Evolutionary conservation across 2,329 filamentous ascomycete species (phyloP).

Genomic region (Paramyrothecium sp.): DNA sequence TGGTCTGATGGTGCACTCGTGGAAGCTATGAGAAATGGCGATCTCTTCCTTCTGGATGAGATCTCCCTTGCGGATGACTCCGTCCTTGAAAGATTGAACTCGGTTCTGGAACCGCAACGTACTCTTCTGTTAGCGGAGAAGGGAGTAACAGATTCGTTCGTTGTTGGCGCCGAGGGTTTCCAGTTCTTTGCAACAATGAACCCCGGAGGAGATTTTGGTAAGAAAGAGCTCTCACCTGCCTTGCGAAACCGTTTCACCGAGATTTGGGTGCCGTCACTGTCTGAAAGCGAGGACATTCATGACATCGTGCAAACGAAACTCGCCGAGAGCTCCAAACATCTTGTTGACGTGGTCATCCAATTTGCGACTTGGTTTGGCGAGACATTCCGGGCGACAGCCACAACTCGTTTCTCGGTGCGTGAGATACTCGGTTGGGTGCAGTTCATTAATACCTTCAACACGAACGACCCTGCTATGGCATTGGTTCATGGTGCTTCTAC

Average conservation of each 20-base stretch:
- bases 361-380: constrained; percentile 94
- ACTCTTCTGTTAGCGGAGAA: constrained; percentile 92
- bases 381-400: constrained; percentile 72
- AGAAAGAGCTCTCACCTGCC: constrained; percentile 93
- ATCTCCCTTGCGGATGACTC: constrained; percentile 98
- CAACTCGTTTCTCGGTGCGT: constrained; percentile 82
- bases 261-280: constrained; percentile 93
- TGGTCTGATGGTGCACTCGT: constrained; percentile 95
- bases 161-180: constrained; percentile 75
- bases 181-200: constrained; percentile 99
- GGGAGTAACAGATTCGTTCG: constrained; percentile 77
- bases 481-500: constrained; percentile 86
- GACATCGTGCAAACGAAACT: constrained; percentile 85
- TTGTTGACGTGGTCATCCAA: constrained; percentile 70
- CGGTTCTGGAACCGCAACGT: constrained; percentile 85
- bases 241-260: constrained; percentile 96
- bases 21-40: constrained; percentile 85
- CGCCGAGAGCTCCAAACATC: constrained; percentile 46
- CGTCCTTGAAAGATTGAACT: constrained; percentile 93
- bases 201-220: constrained; percentile 96
- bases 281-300: constrained; percentile 79
- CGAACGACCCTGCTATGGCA: constrained; percentile 41
- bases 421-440: constrained; percentile 92
- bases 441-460: constrained; percentile 73
- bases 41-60: constrained; percentile 93